Conservation (phyloP, 768 basidiomycete genomes). For the Trametes elegans region DNA sequence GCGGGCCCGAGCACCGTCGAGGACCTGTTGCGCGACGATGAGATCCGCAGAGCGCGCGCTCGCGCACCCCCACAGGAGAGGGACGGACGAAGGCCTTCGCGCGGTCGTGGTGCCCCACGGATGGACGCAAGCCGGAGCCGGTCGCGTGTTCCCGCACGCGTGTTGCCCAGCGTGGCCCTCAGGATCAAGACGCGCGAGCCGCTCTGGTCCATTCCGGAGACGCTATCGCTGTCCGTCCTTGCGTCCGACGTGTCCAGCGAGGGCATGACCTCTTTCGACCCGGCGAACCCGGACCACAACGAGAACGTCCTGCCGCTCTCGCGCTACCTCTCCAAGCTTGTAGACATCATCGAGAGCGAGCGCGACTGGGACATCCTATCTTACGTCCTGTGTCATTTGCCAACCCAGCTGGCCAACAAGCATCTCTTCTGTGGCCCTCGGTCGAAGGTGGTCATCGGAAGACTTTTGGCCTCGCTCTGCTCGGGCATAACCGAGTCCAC, state of each 20-base stretch:
- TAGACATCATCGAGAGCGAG: constrained; percentile 68
- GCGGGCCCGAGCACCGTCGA: constrained; percentile 24
- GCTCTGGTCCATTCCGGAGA: constrained; percentile 72
- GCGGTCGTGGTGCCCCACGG: constrained; percentile 48
- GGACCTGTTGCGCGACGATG: constrained; percentile 29
- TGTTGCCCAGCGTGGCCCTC: constrained; percentile 15
- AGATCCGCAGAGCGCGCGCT: constrained; percentile 45
- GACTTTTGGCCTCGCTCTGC: constrained; percentile 67
- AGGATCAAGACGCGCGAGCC: constrained; percentile 40
- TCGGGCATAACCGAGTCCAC: constrained; percentile 56
- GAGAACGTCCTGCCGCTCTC: constrained; percentile 68
- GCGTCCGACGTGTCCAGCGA: constrained; percentile 67
- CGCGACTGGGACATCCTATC: constrained; percentile 92
- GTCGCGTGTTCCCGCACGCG: constrained; percentile 48
- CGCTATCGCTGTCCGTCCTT: constrained; percentile 49
- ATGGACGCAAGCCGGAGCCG: constrained; percentile 58
- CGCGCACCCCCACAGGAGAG: constrained; percentile 43
- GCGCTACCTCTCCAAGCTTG: constrained; percentile 61
- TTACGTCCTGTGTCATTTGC: constrained; percentile 88
- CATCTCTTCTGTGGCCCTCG: constrained; percentile 93
- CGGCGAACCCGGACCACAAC: constrained; percentile 38
- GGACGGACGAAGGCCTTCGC: constrained; percentile 48
- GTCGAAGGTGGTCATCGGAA: constrained; percentile 59
- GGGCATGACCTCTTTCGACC: constrained; percentile 64
- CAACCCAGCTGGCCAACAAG: constrained; percentile 90